phyloP scores from a whole-genome alignment of 441 rosid species.

The Daphne laureola region DNA sequence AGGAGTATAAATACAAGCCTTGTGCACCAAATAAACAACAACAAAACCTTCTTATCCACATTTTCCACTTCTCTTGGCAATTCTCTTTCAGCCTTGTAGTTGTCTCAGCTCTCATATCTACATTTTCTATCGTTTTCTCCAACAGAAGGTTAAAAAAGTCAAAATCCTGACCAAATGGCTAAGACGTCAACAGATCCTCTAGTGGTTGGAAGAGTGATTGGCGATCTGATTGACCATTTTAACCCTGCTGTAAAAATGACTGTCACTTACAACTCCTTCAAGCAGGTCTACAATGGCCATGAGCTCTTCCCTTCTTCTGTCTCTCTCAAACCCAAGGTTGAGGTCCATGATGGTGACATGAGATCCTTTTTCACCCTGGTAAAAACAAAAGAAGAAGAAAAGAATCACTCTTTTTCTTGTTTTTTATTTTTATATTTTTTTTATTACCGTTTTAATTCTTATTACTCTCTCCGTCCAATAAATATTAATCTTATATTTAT shows the following conservation, averaged over 20 bases:
- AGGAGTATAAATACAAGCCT: conserved; percentile 29
- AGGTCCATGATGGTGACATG: conserved; percentile 82
- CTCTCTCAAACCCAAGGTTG: conserved; percentile 73
- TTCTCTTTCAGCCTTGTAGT: not conserved
- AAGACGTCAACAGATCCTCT: conserved; percentile 53
- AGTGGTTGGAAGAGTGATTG: conserved; percentile 75
- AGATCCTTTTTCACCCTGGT: conserved; percentile 95
- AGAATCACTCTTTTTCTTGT: no score
- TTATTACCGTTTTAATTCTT: not conserved
- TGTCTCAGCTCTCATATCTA: not conserved
- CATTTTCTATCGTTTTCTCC: not conserved
- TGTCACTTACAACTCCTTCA: conserved; percentile 54
- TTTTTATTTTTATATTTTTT: not conserved
- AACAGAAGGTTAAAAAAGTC: not conserved
- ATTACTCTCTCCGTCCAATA: not conserved
- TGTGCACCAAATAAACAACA: conserved; percentile 7
- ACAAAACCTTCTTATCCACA: conserved; percentile 6
- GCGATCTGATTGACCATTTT: conserved; percentile 74
- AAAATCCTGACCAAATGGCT: conserved; percentile 29
- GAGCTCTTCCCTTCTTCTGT: conserved; percentile 75
- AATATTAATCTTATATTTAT: no score
- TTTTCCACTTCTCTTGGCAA: not conserved
- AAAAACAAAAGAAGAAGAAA: conserved; percentile 8
- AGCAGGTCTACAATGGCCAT: conserved; percentile 83
- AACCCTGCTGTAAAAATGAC: conserved; percentile 52